phyloP scores from a whole-genome alignment of 2,329 filamentous ascomycete genomes.

The Coleophoma eucalyptorum region DNA sequence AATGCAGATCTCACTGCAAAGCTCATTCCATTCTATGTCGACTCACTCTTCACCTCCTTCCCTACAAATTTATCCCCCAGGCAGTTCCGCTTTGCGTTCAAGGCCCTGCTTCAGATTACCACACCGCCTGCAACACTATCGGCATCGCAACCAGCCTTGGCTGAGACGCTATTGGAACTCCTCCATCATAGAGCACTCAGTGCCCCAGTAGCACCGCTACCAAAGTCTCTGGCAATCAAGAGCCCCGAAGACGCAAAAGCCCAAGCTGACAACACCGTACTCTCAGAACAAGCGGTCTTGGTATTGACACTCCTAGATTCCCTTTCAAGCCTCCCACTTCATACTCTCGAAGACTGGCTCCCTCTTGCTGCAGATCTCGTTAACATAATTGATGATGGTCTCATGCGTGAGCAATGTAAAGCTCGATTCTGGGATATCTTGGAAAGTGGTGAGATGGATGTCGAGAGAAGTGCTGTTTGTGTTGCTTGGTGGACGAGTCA shows the following conservation, averaged over 20 bases:
- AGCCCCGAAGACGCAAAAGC: constrained; percentile 24
- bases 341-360: constrained; percentile 62
- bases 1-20: constrained; percentile 57
- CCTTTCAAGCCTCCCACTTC: constrained; percentile 55
- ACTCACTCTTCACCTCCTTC: constrained; percentile 64
- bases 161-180: constrained; percentile 62
- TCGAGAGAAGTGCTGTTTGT: constrained; percentile 60
- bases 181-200: constrained; percentile 54
- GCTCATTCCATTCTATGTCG: constrained; percentile 65
- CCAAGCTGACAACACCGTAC: constrained; percentile 33
- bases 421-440: constrained; percentile 65
- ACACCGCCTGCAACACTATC: constrained; percentile 61
- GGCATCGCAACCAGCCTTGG: constrained; percentile 57
- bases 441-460: constrained; percentile 64
- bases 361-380: constrained; percentile 57
- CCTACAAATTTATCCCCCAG: constrained; percentile 60
- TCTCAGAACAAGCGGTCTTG: constrained; percentile 57
- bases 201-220: constrained; percentile 44
- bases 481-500: constrained; percentile 65
- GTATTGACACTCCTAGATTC: constrained; percentile 62
- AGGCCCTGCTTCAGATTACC: constrained; percentile 61
- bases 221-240: constrained; percentile 16
- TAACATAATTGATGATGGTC: constrained; percentile 47
- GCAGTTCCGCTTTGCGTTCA: constrained; percentile 69
- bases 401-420: constrained; percentile 53